Base-by-base conservation (phyloP, 371 early-diverging fungal species). In the Mortierella sp. region DNA sequence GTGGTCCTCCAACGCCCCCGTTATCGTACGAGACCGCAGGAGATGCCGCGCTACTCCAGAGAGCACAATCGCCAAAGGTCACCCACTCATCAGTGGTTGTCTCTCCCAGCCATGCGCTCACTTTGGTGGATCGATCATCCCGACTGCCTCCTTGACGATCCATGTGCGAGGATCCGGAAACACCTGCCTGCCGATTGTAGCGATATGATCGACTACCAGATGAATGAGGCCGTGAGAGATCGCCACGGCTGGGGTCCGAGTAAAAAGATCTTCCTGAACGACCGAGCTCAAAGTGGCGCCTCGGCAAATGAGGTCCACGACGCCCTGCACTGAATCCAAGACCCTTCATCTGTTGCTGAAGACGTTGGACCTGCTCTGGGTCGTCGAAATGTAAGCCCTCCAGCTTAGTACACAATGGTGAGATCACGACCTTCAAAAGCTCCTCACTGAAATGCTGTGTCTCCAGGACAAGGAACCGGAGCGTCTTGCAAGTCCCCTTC, bases 51-150 rank as follows among this genome's bases (percentile, higher is more conserved):
- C 73, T 75, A 37, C 76, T 71, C 83, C 83, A 83, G 8, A 83
- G 43, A 1, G 83, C 83, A 48, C 79, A 75, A 26, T 83, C 83
- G 5, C 83, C 83, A 64, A 26, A 72, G 6, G 29, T 19, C 10
- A 83, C 50, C 83, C 83, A 83, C 10, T 83, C 79, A 0, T 79
- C 76, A 7, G 83, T 83, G 7, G 73, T 75, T 6, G 76, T 79
- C 52, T 83, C 79, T 1, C 83, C 83, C 16, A 83, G 34, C 83
- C 83, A 83, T 8, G 78, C 75, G n/a, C 83, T 83, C 31, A 83
- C 61, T 24, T 74, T 79, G 11, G 66, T 41, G n/a, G 45, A 9
- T 1, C 52, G 55, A 11, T 10, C 52, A n/a, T 16, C 13, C 39
- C 45, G 70, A 26, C 1, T 50, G 5, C 37, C 14, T n/a, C 29